Conservation (phyloP, 371 early-diverging fungal species). For the Umbelopsis sp. region DNA sequence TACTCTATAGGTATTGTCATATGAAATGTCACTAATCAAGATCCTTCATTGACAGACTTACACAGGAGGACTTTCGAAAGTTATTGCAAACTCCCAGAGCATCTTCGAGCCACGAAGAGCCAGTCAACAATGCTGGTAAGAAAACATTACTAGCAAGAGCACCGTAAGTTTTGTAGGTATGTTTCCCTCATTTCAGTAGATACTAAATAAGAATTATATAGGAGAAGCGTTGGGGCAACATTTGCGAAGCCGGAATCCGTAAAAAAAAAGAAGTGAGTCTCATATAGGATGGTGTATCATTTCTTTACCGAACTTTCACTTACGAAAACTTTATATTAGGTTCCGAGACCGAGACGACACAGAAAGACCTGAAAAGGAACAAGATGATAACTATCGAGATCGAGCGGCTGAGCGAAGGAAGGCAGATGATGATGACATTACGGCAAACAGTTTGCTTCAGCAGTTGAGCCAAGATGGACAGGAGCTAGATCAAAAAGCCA, state of each 20-base stretch:
- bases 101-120: constrained; percentile 32
- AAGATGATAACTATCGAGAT: constrained; percentile 70
- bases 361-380: constrained; percentile 22
- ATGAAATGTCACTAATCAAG: not conserved
- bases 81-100: constrained; percentile 77
- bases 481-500: constrained; percentile 49
- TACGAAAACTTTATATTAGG: not conserved
- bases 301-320: not conserved
- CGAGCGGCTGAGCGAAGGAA: constrained; percentile 87
- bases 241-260: constrained; percentile 54
- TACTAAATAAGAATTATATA: constrained; percentile 25
- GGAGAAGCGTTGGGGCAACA: constrained; percentile 38
- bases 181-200: constrained; percentile 26
- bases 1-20: not conserved
- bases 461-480: constrained; percentile 32
- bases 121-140: constrained; percentile 34
- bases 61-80: constrained; percentile 81
- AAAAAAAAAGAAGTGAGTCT: constrained; percentile 42
- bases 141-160: constrained; percentile 51
- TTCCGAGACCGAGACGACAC: not conserved
- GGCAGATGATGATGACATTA: constrained; percentile 38
- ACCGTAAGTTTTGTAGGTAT: constrained; percentile 33
- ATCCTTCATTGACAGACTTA: constrained; percentile 43
- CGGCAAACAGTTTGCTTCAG: constrained; percentile 35
- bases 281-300: not conserved